Base-by-base conservation (phyloP, 2,329 filamentous ascomycete species). In the Falciphora oryzae region DNA sequence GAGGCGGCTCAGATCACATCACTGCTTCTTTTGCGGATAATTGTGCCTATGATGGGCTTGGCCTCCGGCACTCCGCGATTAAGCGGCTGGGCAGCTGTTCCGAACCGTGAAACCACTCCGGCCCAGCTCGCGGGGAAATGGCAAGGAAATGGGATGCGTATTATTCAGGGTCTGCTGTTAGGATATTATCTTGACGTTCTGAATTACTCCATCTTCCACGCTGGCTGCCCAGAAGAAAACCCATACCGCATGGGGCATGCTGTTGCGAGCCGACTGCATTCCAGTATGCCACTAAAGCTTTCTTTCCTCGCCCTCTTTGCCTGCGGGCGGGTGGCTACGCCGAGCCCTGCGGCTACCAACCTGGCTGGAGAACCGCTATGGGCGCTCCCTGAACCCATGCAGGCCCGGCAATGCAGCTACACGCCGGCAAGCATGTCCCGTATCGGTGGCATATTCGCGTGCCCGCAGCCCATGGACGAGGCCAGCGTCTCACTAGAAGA, bases 41-140 rank as follows among this genome's bases (percentile, higher is more conserved):
- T 60, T 60, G 31, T 22, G 16, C 1, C 27, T 32, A 3, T 22
- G 58, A 32, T 60, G 29, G 22, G 16, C 58, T 25, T 60, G 58
- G 58, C 58, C 22, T 28, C 16, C 58, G 18, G 28, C 27, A 38
- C 29, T 8, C 7, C 11, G 27, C 11, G 7, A 32, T 60, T 60
- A 60, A 60, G 29, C 58, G 58, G 58, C 58, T 60, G 58, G 58
- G 58, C 58, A 60, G 14, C 31, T 16, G 6, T 35, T 10, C 18
- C 22, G 44, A 14, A 7, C 29, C 31, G 3, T 35, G 29, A 35
- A 60, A 60, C 31, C 31, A 8, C 31, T 8, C 13, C 18, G 8
- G 18, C 13, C 6, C 22, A 2, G 44, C 8, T n/a, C 22, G 44
- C 44, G 22, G 44, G 44, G 6, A 53, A 25, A 22, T 10, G 7